These are phyloP conservation scores for Colletotrichum echinochloae DNA, from an alignment of 2,329 filamentous ascomycete species.

Conservation along the genomic window DNA sequence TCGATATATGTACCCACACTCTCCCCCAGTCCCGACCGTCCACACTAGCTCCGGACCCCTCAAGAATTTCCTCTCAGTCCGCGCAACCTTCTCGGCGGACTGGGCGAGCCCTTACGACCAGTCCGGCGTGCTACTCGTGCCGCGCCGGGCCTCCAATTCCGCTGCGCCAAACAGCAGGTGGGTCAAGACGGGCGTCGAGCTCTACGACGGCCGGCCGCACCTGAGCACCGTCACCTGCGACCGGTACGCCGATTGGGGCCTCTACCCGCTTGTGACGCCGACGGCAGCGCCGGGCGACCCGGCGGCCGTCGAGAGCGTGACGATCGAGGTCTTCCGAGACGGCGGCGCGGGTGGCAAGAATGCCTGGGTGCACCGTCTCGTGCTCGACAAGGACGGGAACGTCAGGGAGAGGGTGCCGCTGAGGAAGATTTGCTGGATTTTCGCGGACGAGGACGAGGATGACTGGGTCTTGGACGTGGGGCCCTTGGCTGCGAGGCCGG, in stretches of 20 bases:
- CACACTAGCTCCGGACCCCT: constrained; percentile 60
- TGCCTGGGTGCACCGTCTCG: constrained; percentile 77
- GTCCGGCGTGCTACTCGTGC: constrained; percentile 55
- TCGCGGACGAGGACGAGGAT: constrained; percentile 62
- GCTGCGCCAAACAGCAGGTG: constrained; percentile 65
- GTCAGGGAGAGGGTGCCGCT: constrained; percentile 65
- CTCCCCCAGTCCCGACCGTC: constrained; percentile 34
- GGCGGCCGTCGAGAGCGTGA: constrained; percentile 46
- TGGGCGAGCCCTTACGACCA: constrained; percentile 61
- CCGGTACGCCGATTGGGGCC: constrained; percentile 80
- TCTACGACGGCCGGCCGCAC: constrained; percentile 71
- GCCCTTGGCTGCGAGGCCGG: constrained; percentile 75
- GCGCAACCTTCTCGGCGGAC: constrained; percentile 70
- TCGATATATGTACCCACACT: constrained; percentile 31
- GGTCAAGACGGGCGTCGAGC: constrained; percentile 85
- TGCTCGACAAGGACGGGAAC: constrained; percentile 51
- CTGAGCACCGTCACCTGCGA: constrained; percentile 80
- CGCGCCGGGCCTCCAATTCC: constrained; percentile 45
- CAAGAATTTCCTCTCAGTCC: constrained; percentile 69
- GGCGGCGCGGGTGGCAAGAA: constrained; percentile 66
- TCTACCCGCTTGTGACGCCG: constrained; percentile 61
- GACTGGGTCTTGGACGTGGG: constrained; percentile 73
- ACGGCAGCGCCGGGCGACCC: constrained; percentile 17
- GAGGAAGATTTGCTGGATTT: constrained; percentile 79
- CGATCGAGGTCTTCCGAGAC: constrained; percentile 61